Percentiles rank a stretch among this genome's conserved stretches.
phyloP scores from a whole-genome alignment of 2,329 filamentous ascomycete genomes.

The Talaromyces sp. region DNA sequence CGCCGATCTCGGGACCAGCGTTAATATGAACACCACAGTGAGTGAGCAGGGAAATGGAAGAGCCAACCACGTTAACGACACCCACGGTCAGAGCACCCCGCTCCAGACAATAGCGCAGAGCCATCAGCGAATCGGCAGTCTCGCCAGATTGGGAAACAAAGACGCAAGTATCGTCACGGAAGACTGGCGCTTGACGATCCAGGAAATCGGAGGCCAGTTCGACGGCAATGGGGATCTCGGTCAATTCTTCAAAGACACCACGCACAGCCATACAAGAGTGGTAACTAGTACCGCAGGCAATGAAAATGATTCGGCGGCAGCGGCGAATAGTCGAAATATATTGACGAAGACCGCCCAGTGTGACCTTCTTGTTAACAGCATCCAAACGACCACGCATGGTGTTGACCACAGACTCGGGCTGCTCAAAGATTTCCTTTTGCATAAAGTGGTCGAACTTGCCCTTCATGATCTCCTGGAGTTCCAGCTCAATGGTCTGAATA shows the following conservation, averaged over 20 bases:
- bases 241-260: constrained; percentile 95
- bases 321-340: constrained; percentile 96
- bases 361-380: constrained; percentile 89
- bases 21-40: constrained; percentile 99
- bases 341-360: constrained; percentile 90
- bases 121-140: constrained; percentile 96
- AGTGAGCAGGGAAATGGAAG: constrained; percentile 96
- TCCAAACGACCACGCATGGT: constrained; percentile 99
- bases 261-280: constrained; percentile 99
- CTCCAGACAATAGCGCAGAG: constrained; percentile 96
- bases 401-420: constrained; percentile 98
- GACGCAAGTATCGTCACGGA: constrained; percentile 98
- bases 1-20: constrained; percentile 96
- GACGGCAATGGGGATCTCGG: constrained; percentile 95
- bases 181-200: constrained; percentile 92
- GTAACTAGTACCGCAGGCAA: constrained; percentile 96
- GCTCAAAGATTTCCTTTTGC: constrained; percentile 99
- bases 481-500: constrained; percentile 97
- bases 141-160: constrained; percentile 99
- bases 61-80: constrained; percentile 98
- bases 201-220: constrained; percentile 98
- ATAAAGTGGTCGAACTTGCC: constrained; percentile 99
- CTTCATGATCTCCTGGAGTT: constrained; percentile 99
- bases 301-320: constrained; percentile 97
- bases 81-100: constrained; percentile 95